These are phyloP conservation scores for Gentiana dahurica DNA, from an alignment of 257 asterid species.

Conservation along the genomic window DNA sequence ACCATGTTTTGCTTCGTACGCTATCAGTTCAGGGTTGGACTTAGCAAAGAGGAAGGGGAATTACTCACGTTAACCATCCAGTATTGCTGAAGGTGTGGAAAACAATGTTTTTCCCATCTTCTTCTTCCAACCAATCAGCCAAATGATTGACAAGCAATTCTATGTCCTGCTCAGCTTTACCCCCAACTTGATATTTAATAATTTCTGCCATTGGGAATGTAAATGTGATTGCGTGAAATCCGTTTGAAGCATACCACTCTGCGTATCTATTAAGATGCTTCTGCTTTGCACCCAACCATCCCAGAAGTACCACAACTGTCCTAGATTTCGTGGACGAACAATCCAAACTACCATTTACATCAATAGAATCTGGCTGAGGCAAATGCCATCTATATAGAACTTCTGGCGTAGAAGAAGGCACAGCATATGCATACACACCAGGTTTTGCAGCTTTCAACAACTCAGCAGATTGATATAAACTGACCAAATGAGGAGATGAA, in stretches of 20 bases:
- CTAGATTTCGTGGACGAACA: slow-evolving; percentile 47
- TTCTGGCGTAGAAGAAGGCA: slow-evolving; percentile 38
- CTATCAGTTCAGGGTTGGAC: not conserved
- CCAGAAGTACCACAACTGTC: slow-evolving; percentile 88
- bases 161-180: slow-evolving; percentile 80
- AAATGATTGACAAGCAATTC: slow-evolving; percentile 71
- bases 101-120: slow-evolving; percentile 66
- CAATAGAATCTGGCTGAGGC: slow-evolving; percentile 52
- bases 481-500: slow-evolving; percentile 34
- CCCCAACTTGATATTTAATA: slow-evolving; percentile 74
- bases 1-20: too few species aligned
- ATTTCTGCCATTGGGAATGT: slow-evolving; percentile 88
- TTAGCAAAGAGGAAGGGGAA: not conserved
- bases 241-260: slow-evolving; percentile 82
- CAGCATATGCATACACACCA: slow-evolving; percentile 16
- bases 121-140: slow-evolving; percentile 92
- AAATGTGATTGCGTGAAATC: slow-evolving; percentile 81
- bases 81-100: slow-evolving; percentile 94
- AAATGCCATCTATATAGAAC: slow-evolving; percentile 80
- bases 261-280: slow-evolving; percentile 81
- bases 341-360: slow-evolving; percentile 25
- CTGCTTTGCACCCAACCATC: slow-evolving; percentile 95
- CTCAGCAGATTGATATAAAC: slow-evolving; percentile 43
- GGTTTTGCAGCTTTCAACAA: slow-evolving; percentile 58
- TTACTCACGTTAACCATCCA: slow-evolving; percentile 87